Evolutionary conservation across 2,329 filamentous ascomycete species (phyloP).

Genomic region (Talaromyces sp.): DNA sequence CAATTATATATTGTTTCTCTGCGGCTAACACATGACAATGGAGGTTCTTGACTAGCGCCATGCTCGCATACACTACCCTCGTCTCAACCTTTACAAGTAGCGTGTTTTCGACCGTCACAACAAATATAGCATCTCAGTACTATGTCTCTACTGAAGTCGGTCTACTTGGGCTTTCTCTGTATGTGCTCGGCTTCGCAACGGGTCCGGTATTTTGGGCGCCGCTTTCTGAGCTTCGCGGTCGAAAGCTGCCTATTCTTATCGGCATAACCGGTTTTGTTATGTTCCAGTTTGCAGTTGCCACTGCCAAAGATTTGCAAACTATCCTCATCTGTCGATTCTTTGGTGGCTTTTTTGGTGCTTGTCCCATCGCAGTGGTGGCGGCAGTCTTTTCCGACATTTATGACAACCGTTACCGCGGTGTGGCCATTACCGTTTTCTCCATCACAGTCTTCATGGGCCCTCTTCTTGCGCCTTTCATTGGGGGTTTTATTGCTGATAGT

Average conservation of each 20-base stretch:
- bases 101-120: constrained; percentile 66
- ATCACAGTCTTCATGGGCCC: constrained; percentile 51
- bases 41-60: constrained; percentile 22
- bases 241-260: constrained; percentile 45
- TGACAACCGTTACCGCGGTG: constrained; percentile 41
- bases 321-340: constrained; percentile 51
- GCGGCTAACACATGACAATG: neutral
- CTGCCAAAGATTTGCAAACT: constrained; percentile 49
- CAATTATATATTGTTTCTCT: neutral
- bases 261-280: constrained; percentile 48
- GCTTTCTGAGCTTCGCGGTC: constrained; percentile 47
- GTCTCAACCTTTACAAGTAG: constrained; percentile 53
- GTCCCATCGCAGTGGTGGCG: constrained; percentile 49
- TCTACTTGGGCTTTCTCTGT: constrained; percentile 36
- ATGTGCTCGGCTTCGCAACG: constrained; percentile 45
- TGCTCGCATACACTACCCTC: constrained; percentile 47
- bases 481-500: constrained; percentile 50
- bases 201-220: constrained; percentile 50
- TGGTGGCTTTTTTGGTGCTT: constrained; percentile 50
- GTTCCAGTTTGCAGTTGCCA: constrained; percentile 46
- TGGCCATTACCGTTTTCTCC: constrained; percentile 47
- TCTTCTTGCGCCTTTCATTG: constrained; percentile 50
- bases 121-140: constrained; percentile 53
- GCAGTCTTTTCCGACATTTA: constrained; percentile 56
- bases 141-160: constrained; percentile 46